Evolutionary conservation across 371 early-diverging fungal genomes (phyloP).

Genomic region (Mycotypha africana): DNA sequence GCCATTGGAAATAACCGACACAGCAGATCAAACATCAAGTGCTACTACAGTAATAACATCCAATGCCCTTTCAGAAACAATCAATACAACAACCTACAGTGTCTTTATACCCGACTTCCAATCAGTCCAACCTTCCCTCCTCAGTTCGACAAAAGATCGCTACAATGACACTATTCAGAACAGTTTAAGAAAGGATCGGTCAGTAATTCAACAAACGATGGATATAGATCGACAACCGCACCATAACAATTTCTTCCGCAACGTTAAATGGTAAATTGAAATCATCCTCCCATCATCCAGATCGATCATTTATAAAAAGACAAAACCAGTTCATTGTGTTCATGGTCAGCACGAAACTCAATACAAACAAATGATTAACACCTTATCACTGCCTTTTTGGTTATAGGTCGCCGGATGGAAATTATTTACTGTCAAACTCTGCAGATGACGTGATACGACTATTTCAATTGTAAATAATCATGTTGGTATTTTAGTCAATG

Average conservation of each 20-base stretch:
- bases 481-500: background rate
- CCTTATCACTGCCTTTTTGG: background rate
- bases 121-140: slow-evolving; percentile 3
- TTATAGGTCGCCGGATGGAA: slow-evolving; percentile 64
- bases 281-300: too few relatives aligned
- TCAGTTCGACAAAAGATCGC: slow-evolving; percentile 19
- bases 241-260: slow-evolving; percentile 29
- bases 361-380: background rate
- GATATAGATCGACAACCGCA: slow-evolving; percentile 5
- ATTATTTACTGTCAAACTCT: slow-evolving; percentile 53
- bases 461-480: slow-evolving; percentile 42
- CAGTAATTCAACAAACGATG: slow-evolving; percentile 13
- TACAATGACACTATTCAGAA: slow-evolving; percentile 20
- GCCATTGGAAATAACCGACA: too few relatives aligned
- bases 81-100: too few relatives aligned
- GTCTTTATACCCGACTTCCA: slow-evolving; percentile 20
- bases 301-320: background rate
- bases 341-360: background rate
- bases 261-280: slow-evolving; percentile 35
- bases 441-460: slow-evolving; percentile 57
- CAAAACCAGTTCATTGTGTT: too few relatives aligned
- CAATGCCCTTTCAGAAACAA: too few relatives aligned
- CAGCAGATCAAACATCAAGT: too few relatives aligned
- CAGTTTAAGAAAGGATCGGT: slow-evolving; percentile 12
- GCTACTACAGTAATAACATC: too few relatives aligned